Conservation (phyloP, 108 stramenopile species). For the Nitzschia inconspicua region DNA sequence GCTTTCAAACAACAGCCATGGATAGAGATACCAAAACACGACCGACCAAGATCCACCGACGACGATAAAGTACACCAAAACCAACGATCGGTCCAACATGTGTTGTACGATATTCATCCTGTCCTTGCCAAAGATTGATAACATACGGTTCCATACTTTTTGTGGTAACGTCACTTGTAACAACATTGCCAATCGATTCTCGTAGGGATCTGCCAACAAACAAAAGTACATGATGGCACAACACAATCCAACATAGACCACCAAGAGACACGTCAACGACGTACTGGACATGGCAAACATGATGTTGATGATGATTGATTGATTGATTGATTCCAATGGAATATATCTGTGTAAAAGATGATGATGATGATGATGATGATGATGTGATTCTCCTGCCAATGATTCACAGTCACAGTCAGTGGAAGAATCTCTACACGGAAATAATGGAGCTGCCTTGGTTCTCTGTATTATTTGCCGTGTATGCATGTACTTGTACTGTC, state of each 20-base stretch:
- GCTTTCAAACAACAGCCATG: constrained; percentile 42
- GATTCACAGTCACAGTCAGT: no score
- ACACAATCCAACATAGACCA: constrained; percentile 8
- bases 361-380: no score
- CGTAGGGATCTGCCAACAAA: constrained; percentile 33
- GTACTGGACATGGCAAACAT: no score
- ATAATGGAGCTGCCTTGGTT: no score
- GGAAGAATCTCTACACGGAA: no score
- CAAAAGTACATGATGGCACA: constrained; percentile 36
- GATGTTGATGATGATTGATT: no score
- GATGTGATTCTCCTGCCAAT: no score
- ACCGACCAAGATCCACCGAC: constrained; percentile 76
- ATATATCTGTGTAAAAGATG: no score
- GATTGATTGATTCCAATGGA: no score
- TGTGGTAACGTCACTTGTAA: constrained; percentile 26
- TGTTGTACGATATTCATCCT: constrained; percentile 19
- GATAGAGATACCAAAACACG: constrained; percentile 67
- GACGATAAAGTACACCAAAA: constrained; percentile 46
- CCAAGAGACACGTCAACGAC: no score
- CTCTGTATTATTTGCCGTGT: no score
- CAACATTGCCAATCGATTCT: constrained; percentile 31
- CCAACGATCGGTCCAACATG: constrained; percentile 23
- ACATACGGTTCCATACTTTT: constrained; percentile 5
- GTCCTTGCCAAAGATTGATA: constrained; percentile 16
- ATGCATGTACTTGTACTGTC: no score